A percentile compares a stretch with the other conserved stretches of the same genome.
These are phyloP conservation scores for Kwoniella sp. DNA, from an alignment of 768 basidiomycete genomes.

Conservation along the genomic window DNA sequence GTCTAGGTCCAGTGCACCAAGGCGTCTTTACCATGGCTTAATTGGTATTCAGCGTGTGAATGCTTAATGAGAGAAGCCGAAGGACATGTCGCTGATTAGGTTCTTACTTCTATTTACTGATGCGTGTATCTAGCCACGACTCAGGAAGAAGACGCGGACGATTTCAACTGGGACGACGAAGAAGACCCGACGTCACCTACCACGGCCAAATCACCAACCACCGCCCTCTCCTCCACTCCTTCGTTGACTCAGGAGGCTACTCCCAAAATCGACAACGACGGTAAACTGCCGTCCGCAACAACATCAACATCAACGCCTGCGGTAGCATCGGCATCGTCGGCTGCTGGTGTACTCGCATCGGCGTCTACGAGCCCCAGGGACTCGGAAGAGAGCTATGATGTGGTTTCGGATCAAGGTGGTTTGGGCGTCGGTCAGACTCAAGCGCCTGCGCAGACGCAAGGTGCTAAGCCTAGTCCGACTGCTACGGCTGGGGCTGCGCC, in stretches of 20 bases:
- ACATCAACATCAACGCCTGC: too few species aligned
- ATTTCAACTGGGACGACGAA: constrained; percentile 56
- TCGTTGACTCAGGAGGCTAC: constrained; percentile 5
- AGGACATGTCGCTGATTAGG: too few species aligned
- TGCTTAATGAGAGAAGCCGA: constrained; percentile 1
- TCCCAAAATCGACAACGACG: constrained; percentile 23
- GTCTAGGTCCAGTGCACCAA: not conserved
- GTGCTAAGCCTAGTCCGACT: too few species aligned
- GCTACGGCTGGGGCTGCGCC: not conserved
- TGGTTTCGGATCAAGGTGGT: constrained; percentile 52
- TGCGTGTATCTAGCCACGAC: constrained; percentile 34
- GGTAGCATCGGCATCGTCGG: constrained; percentile 20
- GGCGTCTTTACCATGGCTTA: too few species aligned
- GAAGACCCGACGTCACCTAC: constrained; percentile 27
- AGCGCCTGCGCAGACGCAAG: too few species aligned
- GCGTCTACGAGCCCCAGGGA: constrained; percentile 44
- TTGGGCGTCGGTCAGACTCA: not conserved
- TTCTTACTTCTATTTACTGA: too few species aligned
- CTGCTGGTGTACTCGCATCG: constrained; percentile 16
- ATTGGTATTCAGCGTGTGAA: constrained; percentile 4
- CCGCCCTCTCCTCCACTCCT: constrained; percentile 6
- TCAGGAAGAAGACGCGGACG: constrained; percentile 42
- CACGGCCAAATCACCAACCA: not conserved
- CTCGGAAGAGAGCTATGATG: constrained; percentile 55
- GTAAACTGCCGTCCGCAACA: constrained; percentile 16